phyloP scores from a whole-genome alignment of 164 flowering plant species.

The Chimonanthus praecox region DNA sequence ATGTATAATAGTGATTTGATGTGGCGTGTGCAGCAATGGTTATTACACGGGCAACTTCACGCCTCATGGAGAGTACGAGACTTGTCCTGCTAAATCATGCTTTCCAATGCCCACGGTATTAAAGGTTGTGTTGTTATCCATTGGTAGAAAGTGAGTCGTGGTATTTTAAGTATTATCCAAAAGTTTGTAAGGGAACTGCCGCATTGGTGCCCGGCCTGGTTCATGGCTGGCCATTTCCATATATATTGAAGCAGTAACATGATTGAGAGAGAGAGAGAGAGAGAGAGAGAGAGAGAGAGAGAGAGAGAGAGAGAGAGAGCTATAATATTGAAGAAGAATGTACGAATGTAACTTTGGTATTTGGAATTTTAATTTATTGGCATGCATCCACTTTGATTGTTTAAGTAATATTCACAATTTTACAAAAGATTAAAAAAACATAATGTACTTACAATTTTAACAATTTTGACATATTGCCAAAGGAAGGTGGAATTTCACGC shows the following conservation, averaged over 20 bases:
- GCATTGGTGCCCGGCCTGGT: too few species aligned
- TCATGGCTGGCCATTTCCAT: background rate
- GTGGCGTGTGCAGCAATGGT: too few species aligned
- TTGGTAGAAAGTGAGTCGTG: too few species aligned
- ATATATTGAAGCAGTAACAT: background rate
- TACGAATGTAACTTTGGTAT: background rate
- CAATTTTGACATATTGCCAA: conserved; percentile 57
- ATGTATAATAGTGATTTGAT: too few species aligned
- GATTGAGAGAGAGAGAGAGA: background rate
- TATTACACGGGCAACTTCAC: too few species aligned
- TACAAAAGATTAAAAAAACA: background rate
- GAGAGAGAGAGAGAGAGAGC: too few species aligned
- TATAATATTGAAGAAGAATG: background rate
- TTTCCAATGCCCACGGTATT: too few species aligned
- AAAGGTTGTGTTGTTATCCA: too few species aligned
- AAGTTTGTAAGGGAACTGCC: too few species aligned
- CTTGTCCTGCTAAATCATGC: too few species aligned
- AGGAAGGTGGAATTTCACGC: conserved; percentile 65
- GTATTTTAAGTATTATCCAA: too few species aligned
- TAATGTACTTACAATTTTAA: conserved; percentile 69
- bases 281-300: background rate
- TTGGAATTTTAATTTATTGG: background rate
- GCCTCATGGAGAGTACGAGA: too few species aligned
- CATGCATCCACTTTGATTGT: background rate
- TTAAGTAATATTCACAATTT: background rate